A percentile compares a stretch with the other conserved stretches of the same genome.
phyloP scores from a whole-genome alignment of 2,329 filamentous ascomycete genomes.

The Colletotrichum brevisporum region DNA sequence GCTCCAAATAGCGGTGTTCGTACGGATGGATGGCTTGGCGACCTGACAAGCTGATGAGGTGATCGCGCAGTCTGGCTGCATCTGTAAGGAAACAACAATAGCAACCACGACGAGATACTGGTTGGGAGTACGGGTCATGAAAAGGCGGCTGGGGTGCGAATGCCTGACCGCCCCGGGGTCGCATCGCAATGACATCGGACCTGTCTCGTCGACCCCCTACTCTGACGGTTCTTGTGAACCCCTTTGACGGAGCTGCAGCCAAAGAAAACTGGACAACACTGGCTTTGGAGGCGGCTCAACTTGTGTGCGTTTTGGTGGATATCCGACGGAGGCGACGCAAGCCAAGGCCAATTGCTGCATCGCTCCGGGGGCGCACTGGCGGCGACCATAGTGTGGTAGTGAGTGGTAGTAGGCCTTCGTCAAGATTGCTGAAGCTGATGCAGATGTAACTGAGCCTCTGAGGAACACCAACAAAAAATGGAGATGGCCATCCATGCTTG shows the following conservation, averaged over 20 bases:
- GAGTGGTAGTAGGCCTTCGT: conserved; percentile 18
- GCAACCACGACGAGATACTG: background rate
- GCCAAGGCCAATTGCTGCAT: conserved; percentile 23
- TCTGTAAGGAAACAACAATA: background rate
- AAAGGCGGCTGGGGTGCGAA: conserved; percentile 11
- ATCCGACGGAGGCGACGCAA: conserved; percentile 5
- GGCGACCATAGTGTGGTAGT: conserved; percentile 4
- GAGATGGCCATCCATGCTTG: conserved; percentile 24
- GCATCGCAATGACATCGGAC: conserved; percentile 5
- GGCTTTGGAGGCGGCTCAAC: conserved; percentile 2
- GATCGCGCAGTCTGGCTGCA: conserved; percentile 21
- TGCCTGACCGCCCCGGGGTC: conserved; percentile 17
- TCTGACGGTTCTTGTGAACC: conserved; percentile 23
- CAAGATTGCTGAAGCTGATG: conserved; percentile 6
- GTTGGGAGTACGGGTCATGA: background rate
- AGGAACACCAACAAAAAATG: conserved; percentile 12
- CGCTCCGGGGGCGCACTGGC: conserved; percentile 3
- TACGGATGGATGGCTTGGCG: background rate
- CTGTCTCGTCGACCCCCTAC: conserved; percentile 1
- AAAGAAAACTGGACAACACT: conserved; percentile 20
- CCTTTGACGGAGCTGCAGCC: conserved; percentile 19
- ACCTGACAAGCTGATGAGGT: background rate
- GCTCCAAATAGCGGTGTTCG: conserved; percentile 19
- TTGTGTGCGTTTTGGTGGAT: conserved; percentile 13
- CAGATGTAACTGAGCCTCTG: conserved; percentile 8